Conservation (phyloP, 805 yeast species). For the Komagataella ulmi region DNA sequence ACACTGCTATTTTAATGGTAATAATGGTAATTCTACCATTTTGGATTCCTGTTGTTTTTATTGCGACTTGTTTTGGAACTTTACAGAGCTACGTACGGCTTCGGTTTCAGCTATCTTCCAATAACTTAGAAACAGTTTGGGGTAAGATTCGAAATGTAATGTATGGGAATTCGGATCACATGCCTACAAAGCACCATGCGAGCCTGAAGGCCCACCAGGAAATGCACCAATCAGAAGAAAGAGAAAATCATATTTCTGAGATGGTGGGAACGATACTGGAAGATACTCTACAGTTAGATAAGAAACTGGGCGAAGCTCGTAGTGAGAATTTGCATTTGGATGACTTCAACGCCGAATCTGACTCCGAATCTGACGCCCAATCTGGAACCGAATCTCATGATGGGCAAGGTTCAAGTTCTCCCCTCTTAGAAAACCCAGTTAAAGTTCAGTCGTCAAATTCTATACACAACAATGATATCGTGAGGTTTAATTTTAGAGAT, state of each 20-base stretch:
- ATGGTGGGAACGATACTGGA: not conserved
- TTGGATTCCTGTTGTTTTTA: constrained; percentile 35
- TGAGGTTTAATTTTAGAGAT: not conserved
- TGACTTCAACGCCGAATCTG: not conserved
- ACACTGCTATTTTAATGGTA: constrained; percentile 9
- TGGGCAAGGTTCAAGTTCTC: not conserved
- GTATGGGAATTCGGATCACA: not conserved
- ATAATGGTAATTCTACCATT: constrained; percentile 23
- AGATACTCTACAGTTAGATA: not conserved
- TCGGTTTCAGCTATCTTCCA: not conserved
- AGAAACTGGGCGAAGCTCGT: not conserved
- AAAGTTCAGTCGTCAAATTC: not conserved
- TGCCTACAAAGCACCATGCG: not conserved
- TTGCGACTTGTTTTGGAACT: constrained; percentile 11
- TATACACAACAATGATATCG: not conserved
- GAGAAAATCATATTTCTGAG: not conserved
- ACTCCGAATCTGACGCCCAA: not conserved
- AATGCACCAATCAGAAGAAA: not conserved
- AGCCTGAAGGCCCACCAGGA: not conserved
- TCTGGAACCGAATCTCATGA: not conserved
- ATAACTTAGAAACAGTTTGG: not conserved
- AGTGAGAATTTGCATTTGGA: not conserved
- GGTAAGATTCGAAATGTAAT: not conserved
- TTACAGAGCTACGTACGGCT: constrained; percentile 1
- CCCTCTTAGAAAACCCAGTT: not conserved